phyloP scores from a whole-genome alignment of 176 grass and related monocot genomes.

The Oryza officinalis region DNA sequence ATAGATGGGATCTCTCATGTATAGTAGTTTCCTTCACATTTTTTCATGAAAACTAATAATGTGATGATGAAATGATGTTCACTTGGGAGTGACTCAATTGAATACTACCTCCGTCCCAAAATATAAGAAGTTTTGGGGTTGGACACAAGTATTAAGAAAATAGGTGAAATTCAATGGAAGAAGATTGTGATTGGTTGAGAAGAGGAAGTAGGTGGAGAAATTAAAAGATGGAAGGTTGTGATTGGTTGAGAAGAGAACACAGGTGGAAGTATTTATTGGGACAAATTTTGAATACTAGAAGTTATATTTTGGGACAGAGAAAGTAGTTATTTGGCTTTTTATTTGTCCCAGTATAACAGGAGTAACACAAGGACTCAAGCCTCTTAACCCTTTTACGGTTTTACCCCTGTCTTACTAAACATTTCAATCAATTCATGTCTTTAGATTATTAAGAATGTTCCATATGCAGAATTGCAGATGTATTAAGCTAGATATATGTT shows the following conservation, averaged over 20 bases:
- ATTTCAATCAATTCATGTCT: not conserved
- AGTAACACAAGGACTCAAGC: not conserved
- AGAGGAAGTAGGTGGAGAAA: no score
- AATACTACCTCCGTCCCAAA: not conserved
- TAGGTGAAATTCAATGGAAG: no score
- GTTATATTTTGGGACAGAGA: not conserved
- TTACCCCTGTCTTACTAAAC: not conserved
- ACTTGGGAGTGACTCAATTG: not conserved
- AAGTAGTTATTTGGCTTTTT: not conserved
- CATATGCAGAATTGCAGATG: not conserved
- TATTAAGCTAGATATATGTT: slow-evolving; percentile 1
- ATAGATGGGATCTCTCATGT: not conserved
- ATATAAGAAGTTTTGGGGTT: no score
- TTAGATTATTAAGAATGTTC: not conserved
- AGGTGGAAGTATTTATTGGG: no score
- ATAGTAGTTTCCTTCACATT: not conserved
- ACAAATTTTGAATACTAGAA: no score
- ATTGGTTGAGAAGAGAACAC: no score
- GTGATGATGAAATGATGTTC: not conserved
- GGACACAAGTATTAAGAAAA: no score
- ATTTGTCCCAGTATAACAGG: not conserved
- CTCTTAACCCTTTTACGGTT: not conserved
- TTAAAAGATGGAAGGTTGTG: no score
- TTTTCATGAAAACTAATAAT: not conserved
- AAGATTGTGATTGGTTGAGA: no score